These are phyloP conservation scores for Gracilaria caudata DNA, from an alignment of 23 red algal species.

Conservation along the genomic window DNA sequence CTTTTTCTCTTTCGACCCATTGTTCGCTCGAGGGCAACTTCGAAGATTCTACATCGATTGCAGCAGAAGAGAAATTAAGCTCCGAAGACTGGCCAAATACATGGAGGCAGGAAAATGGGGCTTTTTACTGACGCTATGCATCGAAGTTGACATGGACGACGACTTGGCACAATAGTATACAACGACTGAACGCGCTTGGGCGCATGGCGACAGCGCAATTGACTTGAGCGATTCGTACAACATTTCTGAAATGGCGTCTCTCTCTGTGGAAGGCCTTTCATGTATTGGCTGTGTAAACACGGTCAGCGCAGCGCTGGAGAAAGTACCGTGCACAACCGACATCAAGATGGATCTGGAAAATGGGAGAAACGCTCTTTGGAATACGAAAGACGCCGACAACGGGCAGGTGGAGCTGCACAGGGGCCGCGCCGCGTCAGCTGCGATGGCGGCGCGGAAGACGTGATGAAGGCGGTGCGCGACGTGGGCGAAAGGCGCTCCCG, in stretches of 20 bases:
- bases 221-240: not conserved
- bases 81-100: too few species aligned
- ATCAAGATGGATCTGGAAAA: not conserved
- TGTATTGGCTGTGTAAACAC: slow-evolving; percentile 15
- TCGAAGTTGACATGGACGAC: too few species aligned
- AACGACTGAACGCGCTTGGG: too few species aligned
- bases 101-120: too few species aligned
- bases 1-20: too few species aligned
- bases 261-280: slow-evolving; percentile 15
- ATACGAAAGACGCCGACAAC: too few species aligned
- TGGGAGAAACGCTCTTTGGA: not conserved
- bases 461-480: not conserved
- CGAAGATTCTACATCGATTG: too few species aligned
- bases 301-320: slow-evolving; percentile 3
- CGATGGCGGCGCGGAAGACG: not conserved
- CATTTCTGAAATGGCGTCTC: not conserved
- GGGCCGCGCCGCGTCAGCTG: not conserved
- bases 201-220: not conserved
- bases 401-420: too few species aligned
- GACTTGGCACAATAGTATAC: too few species aligned
- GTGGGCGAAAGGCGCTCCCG: not conserved
- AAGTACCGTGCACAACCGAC: not conserved
- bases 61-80: too few species aligned
- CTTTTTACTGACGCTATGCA: too few species aligned
- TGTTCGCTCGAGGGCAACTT: too few species aligned